Evolutionary conservation across 192 early-diverging fungal genomes (phyloP).

Genomic region (Oehlia diaphana): DNA sequence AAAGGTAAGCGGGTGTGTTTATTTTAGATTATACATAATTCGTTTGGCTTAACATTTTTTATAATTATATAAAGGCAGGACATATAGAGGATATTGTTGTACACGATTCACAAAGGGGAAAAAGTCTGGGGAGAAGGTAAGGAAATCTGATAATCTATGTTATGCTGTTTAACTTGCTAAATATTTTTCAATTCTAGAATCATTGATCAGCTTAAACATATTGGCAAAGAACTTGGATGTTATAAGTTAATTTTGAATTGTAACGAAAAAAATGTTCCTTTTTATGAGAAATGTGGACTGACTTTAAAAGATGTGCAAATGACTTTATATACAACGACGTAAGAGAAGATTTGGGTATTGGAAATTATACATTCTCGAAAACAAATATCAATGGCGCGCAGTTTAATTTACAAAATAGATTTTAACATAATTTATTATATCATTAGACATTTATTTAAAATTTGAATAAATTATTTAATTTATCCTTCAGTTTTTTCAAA

Average conservation of each 20-base stretch:
- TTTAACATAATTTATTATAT: not conserved
- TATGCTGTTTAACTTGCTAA: not conserved
- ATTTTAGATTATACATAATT: not conserved
- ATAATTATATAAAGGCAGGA: slow-evolving; percentile 54
- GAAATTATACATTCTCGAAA: slow-evolving; percentile 22
- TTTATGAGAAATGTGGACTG: slow-evolving; percentile 92
- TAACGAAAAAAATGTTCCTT: slow-evolving; percentile 74
- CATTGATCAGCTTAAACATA: slow-evolving; percentile 83
- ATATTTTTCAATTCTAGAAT: slow-evolving; percentile 41
- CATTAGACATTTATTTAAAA: not conserved
- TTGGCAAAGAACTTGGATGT: slow-evolving; percentile 77
- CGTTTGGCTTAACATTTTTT: not conserved
- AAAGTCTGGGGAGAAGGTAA: slow-evolving; percentile 61
- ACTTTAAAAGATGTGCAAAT: slow-evolving; percentile 74
- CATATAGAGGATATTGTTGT: slow-evolving; percentile 92
- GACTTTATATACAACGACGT: slow-evolving; percentile 49
- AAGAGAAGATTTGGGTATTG: slow-evolving; percentile 17
- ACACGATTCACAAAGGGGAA: slow-evolving; percentile 71
- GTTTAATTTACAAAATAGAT: not conserved
- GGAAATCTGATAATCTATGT: not conserved
- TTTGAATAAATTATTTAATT: not conserved
- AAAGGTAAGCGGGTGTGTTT: slow-evolving; percentile 40
- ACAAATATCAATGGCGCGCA: not conserved
- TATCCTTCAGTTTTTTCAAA: not conserved
- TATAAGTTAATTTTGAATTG: slow-evolving; percentile 88